Base-by-base conservation (phyloP, 2,329 filamentous ascomycete genomes). In the Sordariomycetes sp. region DNA sequence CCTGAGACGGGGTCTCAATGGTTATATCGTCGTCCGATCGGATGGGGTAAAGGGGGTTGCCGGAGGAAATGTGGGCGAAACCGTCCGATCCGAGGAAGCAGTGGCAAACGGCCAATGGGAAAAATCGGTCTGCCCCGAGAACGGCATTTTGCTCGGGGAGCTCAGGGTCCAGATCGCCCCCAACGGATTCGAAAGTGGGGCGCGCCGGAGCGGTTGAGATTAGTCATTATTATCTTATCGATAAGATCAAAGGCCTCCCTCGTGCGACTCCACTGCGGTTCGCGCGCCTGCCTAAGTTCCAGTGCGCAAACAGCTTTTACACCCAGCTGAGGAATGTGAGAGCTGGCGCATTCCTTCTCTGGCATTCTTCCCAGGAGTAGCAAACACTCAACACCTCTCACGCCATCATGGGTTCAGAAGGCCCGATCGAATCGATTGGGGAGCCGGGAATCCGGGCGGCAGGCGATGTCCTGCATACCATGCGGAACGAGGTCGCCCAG, bases 401-500 rank as follows among this genome's bases (percentile, higher is more conserved):
- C 22, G 20, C 14, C 24, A 32, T 11, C 34, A 58, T 59, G 58
- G 54, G 37, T 20, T n/a, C 40, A 34, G 65, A 69, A 58, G 60
- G 63, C 32, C 71, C 70, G 12, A 77, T 83, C 66, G 66, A 69
- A 55, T 76, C 78, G 61, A 81, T 86, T 62, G 75, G 79, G 56
- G 76, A 79, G 64, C 85, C 84, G 25, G 88, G 88, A 63, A 72
- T 88, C 63, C 88, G 83, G 70, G 82, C 85, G 55, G 77, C 82
- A 22, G 77, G 76, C n/a, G 73, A 81, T 1, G 75, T 89, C 14
- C 78, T 88, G 53, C 68, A 71, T 28, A 65, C 74, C 20, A 83
- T 96, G 71, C 87, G 88, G 60, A 76, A 77, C 60, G 87, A 90
- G 68, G 89, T 96, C 60, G 88, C 89, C 28, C 68, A 78, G 6